Base-by-base conservation (phyloP, 768 basidiomycete genomes). In the Boletus vermiculosoides region DNA sequence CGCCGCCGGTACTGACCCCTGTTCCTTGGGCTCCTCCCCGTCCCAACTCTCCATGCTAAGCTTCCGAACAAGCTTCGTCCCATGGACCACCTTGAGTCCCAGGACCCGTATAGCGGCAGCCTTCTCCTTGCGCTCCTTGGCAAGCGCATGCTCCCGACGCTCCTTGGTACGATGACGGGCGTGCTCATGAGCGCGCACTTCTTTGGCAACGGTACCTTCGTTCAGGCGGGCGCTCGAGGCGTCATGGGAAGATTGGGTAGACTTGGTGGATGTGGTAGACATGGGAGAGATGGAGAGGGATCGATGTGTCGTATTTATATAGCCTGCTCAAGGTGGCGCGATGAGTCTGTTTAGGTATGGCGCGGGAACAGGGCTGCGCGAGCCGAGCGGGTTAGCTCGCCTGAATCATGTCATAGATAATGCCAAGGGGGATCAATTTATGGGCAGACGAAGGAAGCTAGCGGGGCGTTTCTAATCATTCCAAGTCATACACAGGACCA, bases 81-180 rank as follows among this genome's bases (percentile, higher is more conserved):
- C 56, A 8, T 54, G 58, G 20, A 50, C 4, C 16, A 50, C 53
- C 56, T 66, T 71, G 61, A 68, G 42, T 13, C 66, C 68, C 6
- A 61, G 23, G 28, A 57, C 56, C 7, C 57, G 59, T 48, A 45
- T 51, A 3, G 42, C 50, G 4, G 66, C 57, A 8, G 58, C 66
- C 58, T 62, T 66, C 57, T 72, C 66, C 60, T 73, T 71, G 57
- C 70, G 70, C 55, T 70, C 61, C 70, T 59, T 70, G 10, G 63
- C 58, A 6, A 70, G 68, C 13, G 64, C 60, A 10, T 73, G 66
- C 57, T 68, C 72, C 49, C 52, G 72, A 28, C 70, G 69, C 54
- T 71, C 69, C 58, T 71, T 72, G 52, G 55, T 61, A 23, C 64
- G 71, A 33, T 71, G 71, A 55, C 73, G 71, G 9, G 71, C 71